Base-by-base conservation (phyloP, 139 green algal species). In the Chlorella sp. region DNA sequence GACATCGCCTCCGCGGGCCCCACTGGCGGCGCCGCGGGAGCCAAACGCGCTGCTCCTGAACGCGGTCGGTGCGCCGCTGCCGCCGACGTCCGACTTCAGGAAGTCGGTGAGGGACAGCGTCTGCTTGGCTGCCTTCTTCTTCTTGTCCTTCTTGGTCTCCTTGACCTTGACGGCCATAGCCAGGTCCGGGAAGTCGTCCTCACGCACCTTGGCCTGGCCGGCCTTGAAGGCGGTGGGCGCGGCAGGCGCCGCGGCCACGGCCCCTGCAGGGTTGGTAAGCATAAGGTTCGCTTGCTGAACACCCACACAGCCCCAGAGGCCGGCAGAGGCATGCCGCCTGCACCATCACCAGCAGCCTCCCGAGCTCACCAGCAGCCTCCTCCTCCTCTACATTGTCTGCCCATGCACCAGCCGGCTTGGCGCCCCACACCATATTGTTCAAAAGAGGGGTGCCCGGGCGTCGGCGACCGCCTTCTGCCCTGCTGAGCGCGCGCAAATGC, bases 91-190 rank as follows among this genome's bases (percentile, higher is more conserved):
- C 19, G 68, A 81, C 84, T 88, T 88, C 40, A 95, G 53, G 73
- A 98, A 98, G 5, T 97, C 97, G 21, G 40, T 88, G 73, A 98
- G 86, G 37, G 42, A 88, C 75, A 98, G 90, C 36, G 92, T 89
- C 75, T 93, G 92, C 89, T 95, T 86, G n/a, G 82, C n/a, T 26
- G 64, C 82, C 57, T 88, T 96, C 68, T 95, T 94, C 82, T 98
- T 97, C 81, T 96, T 95, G 18, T 94, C 94, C 75, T 95, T 95
- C 82, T 95, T 96, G 81, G 89, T 88, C 19, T 94, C 86, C 86
- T 94, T 93, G 48, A 90, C 86, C 36, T 88, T 94, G 37, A 81
- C 89, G 26, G 96, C 94, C 39, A 93, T 93, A 0, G 87, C 91
- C 28, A 99, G 92, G 0, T 91, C 92, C 0, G 96, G 96, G 86